Percentiles rank a stretch among this genome's conserved stretches.
Evolutionary conservation across 192 early-diverging fungal species (phyloP).

Genomic region (Coemansia sp.): DNA sequence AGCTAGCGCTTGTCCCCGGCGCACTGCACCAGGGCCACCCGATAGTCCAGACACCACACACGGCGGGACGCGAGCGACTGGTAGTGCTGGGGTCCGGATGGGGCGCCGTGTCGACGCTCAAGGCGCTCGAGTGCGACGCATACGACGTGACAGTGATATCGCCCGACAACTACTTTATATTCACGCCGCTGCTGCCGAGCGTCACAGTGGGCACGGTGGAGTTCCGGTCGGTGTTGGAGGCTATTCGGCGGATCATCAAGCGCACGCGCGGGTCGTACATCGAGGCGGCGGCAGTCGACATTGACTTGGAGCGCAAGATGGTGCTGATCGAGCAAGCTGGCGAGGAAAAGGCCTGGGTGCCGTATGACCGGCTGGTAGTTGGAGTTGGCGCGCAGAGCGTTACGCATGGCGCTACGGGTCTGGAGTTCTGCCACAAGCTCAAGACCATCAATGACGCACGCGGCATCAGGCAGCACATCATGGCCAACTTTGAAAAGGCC

Average conservation of each 20-base stretch:
- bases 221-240: constrained; percentile 83
- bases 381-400: constrained; percentile 80
- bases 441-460: constrained; percentile 85
- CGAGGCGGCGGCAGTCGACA: constrained; percentile 82
- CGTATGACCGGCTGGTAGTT: constrained; percentile 84
- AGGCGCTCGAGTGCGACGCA: constrained; percentile 69
- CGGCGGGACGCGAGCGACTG: constrained; percentile 39
- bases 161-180: constrained; percentile 92
- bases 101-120: constrained; percentile 63
- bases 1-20: constrained; percentile 25
- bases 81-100: constrained; percentile 57
- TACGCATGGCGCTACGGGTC: constrained; percentile 80
- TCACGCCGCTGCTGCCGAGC: constrained; percentile 71
- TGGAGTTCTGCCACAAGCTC: constrained; percentile 81
- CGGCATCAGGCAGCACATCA: constrained; percentile 73
- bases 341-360: constrained; percentile 62
- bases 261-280: constrained; percentile 76
- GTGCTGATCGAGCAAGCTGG: constrained; percentile 71
- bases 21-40: constrained; percentile 22
- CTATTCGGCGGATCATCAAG: constrained; percentile 89
- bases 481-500: constrained; percentile 83
- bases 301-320: constrained; percentile 78
- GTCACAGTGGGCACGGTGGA: constrained; percentile 91
- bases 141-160: constrained; percentile 80
- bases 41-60: constrained; percentile 17